Base-by-base conservation (phyloP, 2,329 filamentous ascomycete species). In the Ophiostoma australiae region DNA sequence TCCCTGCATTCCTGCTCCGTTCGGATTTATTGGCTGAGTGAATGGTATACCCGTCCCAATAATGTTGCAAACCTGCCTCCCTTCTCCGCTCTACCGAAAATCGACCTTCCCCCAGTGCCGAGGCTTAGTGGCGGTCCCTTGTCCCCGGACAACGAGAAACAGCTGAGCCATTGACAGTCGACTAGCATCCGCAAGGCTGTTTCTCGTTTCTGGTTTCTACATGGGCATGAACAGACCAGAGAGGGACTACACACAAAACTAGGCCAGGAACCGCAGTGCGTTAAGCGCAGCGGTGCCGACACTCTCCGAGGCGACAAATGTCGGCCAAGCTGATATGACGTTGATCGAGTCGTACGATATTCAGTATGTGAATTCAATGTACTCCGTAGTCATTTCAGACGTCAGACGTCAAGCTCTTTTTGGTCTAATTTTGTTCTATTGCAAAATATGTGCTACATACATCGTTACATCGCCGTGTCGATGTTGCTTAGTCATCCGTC, bases 81-180 rank as follows among this genome's bases (percentile, higher is more conserved):
- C 44, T 17, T 66, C 70, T 71, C 70, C 70, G 67, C 67, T 69
- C 70, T 71, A 31, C 70, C 70, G 70, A 71, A 11, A 31, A n/a
- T 55, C 44, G 41, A 58, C 39, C 58, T 39, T 35, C 17, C 66
- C 66, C 23, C 70, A 70, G 67, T 71, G 70, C 70, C 70, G 70
- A 71, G 70, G 70, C 70, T 71, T 71, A 69, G 67, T 55, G 55
- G 55, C 55, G 27, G 55, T 27, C 27, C 67, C 70, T 71, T 71
- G n/a, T 71, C 66, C 66, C 66, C 66, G 70, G 65, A 7, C 67
- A 35, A 65, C 69, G 39, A 37, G 61, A 20, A 41, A 41, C 39
- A 41, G 39, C 58, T 70, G 69, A 70, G 35, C 33, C 39, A 37
- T 27, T 52, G 44, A 20, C 15, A 52, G 44, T 52, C 44, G 39